Evolutionary conservation across 352 stramenopile genomes (phyloP), one percentile per base, ranked within the genome.

Genomic region (Thalassiosira exigua): DNA sequence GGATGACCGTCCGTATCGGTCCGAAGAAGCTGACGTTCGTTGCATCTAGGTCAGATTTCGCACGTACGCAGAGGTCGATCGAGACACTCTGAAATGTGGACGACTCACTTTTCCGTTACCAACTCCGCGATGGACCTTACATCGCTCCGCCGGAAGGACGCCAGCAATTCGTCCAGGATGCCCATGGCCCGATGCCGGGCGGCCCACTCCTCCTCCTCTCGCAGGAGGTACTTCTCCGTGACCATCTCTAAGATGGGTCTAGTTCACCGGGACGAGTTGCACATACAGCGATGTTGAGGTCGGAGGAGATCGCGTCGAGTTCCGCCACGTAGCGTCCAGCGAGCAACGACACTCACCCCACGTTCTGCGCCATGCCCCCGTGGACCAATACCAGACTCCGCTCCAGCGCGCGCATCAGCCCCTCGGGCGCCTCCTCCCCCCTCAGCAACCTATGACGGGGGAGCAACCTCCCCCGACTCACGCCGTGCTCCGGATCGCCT

Each of bases 161-260:
- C 30, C 33, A 90, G 65, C 14, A 90, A 80, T 9, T 87, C 79
- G 52, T 87, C 72, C n/a, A 87, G 54, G 56, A 90, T 87, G 14
- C 75, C 66, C 32, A 90, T 75, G 7, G 79, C 51, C 51, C 76
- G 27, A 36, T 82, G 79, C 24, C 82, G 69, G 39, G 75, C 75
- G 2, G 59, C 58, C 79, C 74, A 90, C 61, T 90, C 82, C 24
- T 83, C 71, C 12, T 85, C 73, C 32, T 84, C 74, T 61, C 82
- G 57, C 0, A 90, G 61, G 26, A 90, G 52, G 52, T 87, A 90
- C 39, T 86, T 90, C 68, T 90, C 82, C 4, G 82, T 90, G 1
- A 85, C 75, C 79, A 90, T 90, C 73, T 90, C 82, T 22, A 90
- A 51, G 9, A 90, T 79, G 1, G 82, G 79, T 11, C 74, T 71